Conservation (phyloP, 2,329 filamentous ascomycete species). For the Rasamsonia emersonii region DNA sequence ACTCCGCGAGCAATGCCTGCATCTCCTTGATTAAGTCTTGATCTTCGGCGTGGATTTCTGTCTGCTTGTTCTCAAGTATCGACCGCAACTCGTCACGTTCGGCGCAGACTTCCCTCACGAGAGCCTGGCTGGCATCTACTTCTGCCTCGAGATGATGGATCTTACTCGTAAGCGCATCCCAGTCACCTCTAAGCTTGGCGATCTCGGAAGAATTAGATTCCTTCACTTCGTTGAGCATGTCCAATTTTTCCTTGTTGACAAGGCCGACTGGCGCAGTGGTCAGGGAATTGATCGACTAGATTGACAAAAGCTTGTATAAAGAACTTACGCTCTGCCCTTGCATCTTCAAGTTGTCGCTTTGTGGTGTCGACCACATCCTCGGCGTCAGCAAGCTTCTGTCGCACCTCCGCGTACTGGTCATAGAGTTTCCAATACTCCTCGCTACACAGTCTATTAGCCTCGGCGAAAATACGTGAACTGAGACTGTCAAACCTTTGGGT, state of each 20-base stretch:
- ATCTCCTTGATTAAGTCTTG: conserved; percentile 33
- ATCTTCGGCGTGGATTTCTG: conserved; percentile 31
- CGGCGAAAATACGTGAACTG: not conserved
- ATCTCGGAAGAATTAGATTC: conserved; percentile 27
- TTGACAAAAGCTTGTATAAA: not conserved
- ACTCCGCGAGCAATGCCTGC: conserved; percentile 32
- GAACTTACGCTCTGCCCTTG: conserved; percentile 27
- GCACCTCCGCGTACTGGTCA: conserved; percentile 27
- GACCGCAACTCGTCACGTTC: conserved; percentile 33
- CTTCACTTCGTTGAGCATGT: conserved; percentile 29
- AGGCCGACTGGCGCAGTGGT: conserved; percentile 22
- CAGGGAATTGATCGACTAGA: conserved; percentile 10
- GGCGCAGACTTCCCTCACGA: conserved; percentile 29
- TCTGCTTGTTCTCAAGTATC: conserved; percentile 30
- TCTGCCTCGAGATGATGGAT: conserved; percentile 31
- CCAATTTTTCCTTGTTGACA: conserved; percentile 29
- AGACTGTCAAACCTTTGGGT: conserved; percentile 24
- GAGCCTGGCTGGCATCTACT: conserved; percentile 27
- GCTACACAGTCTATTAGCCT: conserved; percentile 17
- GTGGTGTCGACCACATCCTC: conserved; percentile 27
- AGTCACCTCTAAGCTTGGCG: conserved; percentile 24
- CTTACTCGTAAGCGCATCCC: conserved; percentile 24
- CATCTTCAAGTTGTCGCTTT: conserved; percentile 28
- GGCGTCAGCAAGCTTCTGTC: conserved; percentile 30
- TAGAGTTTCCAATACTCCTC: conserved; percentile 35